phyloP scores from a whole-genome alignment of 1,284 basidiomycete species.

The Trichosporon sp. region DNA sequence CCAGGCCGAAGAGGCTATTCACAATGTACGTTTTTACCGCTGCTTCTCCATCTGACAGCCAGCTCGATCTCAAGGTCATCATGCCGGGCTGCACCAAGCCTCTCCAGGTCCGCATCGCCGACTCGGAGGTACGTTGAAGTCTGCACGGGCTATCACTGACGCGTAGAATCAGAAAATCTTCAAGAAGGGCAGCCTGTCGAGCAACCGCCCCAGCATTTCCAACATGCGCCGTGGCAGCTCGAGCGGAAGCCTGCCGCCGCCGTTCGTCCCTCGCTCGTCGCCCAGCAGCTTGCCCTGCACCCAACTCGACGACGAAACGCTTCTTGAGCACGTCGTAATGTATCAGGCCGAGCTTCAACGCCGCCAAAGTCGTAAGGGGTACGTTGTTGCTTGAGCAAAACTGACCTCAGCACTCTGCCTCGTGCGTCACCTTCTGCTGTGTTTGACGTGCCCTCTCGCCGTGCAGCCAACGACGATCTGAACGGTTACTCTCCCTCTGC shows the following conservation, averaged over 20 bases:
- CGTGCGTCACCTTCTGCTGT: background rate
- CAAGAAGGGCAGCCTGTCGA: slow-evolving; percentile 27
- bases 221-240: slow-evolving; percentile 1
- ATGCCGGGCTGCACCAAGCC: slow-evolving; percentile 36
- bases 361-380: slow-evolving; percentile 17
- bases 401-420: background rate
- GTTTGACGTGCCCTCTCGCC: background rate
- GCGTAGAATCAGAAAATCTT: slow-evolving; percentile 38
- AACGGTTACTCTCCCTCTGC: background rate
- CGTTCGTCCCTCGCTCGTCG: background rate
- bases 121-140: slow-evolving; percentile 43
- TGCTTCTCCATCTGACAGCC: background rate
- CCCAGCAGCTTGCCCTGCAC: background rate
- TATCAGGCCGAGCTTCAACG: slow-evolving; percentile 16
- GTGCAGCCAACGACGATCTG: background rate
- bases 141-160: background rate
- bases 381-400: background rate
- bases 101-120: slow-evolving; percentile 47
- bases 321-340: slow-evolving; percentile 8
- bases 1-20: slow-evolving; percentile 46
- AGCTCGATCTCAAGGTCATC: slow-evolving; percentile 42
- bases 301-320: slow-evolving; percentile 16
- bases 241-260: background rate
- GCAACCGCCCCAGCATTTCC: background rate
- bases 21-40: slow-evolving; percentile 30